Base-by-base conservation (phyloP, 352 stramenopile species). In the Pythium aphanidermatum region DNA sequence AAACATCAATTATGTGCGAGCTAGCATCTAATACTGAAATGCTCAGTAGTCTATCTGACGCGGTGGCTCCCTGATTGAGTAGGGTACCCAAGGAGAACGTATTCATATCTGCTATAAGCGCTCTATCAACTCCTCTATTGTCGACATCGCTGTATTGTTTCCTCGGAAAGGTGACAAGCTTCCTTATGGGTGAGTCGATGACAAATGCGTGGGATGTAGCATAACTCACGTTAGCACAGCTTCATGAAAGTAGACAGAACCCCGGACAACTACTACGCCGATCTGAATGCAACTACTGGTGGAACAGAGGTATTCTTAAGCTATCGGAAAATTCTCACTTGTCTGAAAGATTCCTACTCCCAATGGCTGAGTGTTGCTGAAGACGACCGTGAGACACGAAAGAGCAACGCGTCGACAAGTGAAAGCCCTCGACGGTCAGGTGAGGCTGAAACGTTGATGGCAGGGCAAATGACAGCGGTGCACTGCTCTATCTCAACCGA, bases 81-180 rank as follows among this genome's bases (percentile, higher is more conserved):
- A 94, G 82, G 79, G 79, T 17, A 88, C 74, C 4, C 76, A 87
- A 77, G 77, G 79, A 8, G 79, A 92, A 40, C 86, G 82, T 33
- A 83, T 92, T 13, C 86, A 74, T 36, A 35, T 94, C 33, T 92
- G 78, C 57, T 82, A 75, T 31, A 89, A 86, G 33, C 64, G 82
- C 17, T 92, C 77, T 3, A 35, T 59, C 16, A 76, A 48, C 24
- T 83, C 75, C 6, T 65, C 66, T 2, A 79, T 94, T 24, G 59
- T 74, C 17, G 79, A 90, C 38, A 60, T 91, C 21, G 59, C 71
- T 7, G 64, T 92, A 20, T 34, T 94, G 13, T 92, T 89, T 16
- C 77, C 82, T 2, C 78, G 74, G 30, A 94, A 94, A 51, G 81
- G 77, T n/a, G 82, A 92, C 29, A 87, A 72, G 19, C 56, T 87